A percentile compares a stretch with the other conserved stretches of the same genome.
These are phyloP conservation scores for Ministeria vibrans DNA, from an alignment of 78 protist species.

Conservation along the genomic window DNA sequence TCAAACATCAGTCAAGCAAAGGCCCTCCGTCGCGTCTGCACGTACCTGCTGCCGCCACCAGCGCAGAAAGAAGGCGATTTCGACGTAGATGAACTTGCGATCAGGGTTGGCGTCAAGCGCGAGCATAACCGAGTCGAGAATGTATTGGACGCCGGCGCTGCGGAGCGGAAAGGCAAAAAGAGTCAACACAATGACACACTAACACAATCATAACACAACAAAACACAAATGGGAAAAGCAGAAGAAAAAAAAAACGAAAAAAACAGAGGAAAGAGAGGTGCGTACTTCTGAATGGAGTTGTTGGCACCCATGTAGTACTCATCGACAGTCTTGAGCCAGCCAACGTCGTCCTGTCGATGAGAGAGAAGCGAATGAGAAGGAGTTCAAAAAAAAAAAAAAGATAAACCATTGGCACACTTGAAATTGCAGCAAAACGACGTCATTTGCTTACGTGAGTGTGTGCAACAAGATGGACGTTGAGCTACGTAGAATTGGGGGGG, in stretches of 20 bases:
- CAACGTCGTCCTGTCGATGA: slow-evolving; percentile 68
- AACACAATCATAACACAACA: no score
- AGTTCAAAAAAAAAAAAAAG: not conserved
- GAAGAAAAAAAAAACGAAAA: no score
- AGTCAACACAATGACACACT: no score
- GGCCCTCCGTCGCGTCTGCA: no score
- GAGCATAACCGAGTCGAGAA: slow-evolving; percentile 45
- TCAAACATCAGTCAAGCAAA: no score
- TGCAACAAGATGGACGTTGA: not conserved
- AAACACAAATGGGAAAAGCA: no score
- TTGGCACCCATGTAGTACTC: slow-evolving; percentile 65
- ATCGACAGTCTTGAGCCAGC: slow-evolving; percentile 86
- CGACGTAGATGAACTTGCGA: slow-evolving; percentile 75
- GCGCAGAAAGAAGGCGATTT: slow-evolving; percentile 54
- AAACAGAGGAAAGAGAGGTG: no score
- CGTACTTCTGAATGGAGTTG: slow-evolving; percentile 47
- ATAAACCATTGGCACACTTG: not conserved
- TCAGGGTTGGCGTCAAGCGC: slow-evolving; percentile 47
- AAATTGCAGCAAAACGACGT: not conserved
- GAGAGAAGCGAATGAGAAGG: not conserved
- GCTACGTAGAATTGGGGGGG: no score
- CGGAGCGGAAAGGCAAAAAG: no score
- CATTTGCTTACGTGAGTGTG: not conserved
- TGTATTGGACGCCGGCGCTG: slow-evolving; percentile 60
- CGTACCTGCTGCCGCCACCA: slow-evolving; percentile 83